A percentile compares a stretch with the other conserved stretches of the same genome.
Conservation (phyloP, 2,329 filamentous ascomycete genomes). For the Penicillium sp. region DNA sequence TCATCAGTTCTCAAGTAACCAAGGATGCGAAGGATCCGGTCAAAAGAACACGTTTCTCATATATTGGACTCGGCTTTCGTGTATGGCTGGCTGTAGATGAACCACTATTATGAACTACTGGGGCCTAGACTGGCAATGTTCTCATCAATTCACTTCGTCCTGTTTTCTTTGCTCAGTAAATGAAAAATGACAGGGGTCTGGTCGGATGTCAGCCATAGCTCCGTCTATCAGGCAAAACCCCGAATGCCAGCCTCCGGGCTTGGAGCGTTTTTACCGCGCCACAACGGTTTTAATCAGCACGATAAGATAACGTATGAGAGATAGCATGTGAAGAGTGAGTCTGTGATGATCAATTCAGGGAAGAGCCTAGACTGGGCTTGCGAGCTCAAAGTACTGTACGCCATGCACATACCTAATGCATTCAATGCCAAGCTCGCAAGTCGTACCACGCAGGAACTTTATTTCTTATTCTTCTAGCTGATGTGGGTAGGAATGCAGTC, state of each 20-base stretch:
- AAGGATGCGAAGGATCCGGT: not conserved
- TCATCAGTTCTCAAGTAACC: not conserved
- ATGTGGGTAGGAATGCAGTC: constrained; percentile 1
- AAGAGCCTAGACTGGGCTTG: not conserved
- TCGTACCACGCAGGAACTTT: constrained; percentile 11
- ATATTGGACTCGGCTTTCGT: not conserved
- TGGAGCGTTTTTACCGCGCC: not conserved
- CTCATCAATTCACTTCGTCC: constrained; percentile 4
- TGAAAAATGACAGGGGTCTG: constrained; percentile 14
- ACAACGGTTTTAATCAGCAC: not conserved
- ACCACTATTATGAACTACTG: not conserved
- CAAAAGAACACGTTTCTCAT: constrained; percentile 11
- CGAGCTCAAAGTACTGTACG: not conserved
- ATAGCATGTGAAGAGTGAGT: constrained; percentile 11
- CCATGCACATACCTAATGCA: not conserved
- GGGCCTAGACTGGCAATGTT: constrained; percentile 10
- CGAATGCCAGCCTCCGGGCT: not conserved
- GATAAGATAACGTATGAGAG: not conserved
- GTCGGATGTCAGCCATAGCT: not conserved
- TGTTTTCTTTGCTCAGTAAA: constrained; percentile 19
- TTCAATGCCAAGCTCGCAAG: not conserved
- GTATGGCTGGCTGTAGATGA: not conserved
- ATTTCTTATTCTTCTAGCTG: constrained; percentile 4
- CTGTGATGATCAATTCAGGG: not conserved
- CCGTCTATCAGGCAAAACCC: not conserved